A percentile compares a stretch with the other conserved stretches of the same genome.
phyloP scores from a whole-genome alignment of 2,329 filamentous ascomycete genomes.

The Beauveria bassiana region DNA sequence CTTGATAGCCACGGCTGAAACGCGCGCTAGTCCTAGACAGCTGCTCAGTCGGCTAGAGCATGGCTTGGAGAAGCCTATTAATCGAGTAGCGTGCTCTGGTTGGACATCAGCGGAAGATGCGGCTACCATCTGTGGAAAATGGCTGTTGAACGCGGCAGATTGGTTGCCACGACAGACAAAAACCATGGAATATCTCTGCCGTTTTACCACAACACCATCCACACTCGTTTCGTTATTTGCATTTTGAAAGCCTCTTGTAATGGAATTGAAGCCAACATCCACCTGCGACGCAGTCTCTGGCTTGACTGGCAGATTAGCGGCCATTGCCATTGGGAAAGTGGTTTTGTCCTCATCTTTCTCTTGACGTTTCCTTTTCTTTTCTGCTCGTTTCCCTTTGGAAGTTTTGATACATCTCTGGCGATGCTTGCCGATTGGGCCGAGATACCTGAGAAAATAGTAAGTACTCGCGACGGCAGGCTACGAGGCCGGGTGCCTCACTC shows the following conservation, averaged over 20 bases:
- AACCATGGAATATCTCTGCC: constrained; percentile 39
- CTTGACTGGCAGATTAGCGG: constrained; percentile 19
- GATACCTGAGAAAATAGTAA: constrained; percentile 37
- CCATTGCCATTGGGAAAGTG: constrained; percentile 14
- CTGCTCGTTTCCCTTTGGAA: constrained; percentile 53
- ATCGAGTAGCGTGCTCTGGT: constrained; percentile 35
- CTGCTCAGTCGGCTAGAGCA: constrained; percentile 50
- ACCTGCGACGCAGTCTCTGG: constrained; percentile 51
- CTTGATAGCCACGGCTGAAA: constrained; percentile 55
- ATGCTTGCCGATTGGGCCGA: constrained; percentile 57
- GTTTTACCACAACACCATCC: not conserved
- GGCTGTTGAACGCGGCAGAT: constrained; percentile 49
- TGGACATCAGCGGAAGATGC: constrained; percentile 38
- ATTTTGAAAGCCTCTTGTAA: constrained; percentile 50
- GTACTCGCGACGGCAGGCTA: not conserved
- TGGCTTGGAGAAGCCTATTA: constrained; percentile 55
- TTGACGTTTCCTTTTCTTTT: constrained; percentile 43
- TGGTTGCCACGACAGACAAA: constrained; percentile 53
- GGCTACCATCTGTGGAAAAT: constrained; percentile 49
- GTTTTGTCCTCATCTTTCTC: constrained; percentile 18
- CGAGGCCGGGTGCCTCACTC: constrained; percentile 37
- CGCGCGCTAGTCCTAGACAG: constrained; percentile 53
- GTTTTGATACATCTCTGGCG: constrained; percentile 43
- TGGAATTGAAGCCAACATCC: constrained; percentile 56
- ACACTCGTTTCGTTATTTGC: not conserved